Base-by-base conservation (phyloP, 2,329 filamentous ascomycete genomes). In the Fusarium azukiicola region DNA sequence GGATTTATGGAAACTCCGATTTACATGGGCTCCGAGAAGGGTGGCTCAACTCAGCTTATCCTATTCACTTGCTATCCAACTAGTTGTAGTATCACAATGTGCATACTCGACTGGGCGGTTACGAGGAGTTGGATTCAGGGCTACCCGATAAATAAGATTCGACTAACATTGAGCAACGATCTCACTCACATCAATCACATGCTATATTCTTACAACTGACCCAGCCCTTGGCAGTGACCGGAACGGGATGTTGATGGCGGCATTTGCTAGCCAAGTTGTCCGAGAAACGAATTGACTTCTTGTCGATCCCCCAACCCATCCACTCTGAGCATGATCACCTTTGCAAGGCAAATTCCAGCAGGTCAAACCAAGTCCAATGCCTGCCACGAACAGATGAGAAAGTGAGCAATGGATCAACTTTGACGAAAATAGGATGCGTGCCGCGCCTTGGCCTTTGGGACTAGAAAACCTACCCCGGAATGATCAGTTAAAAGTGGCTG, bases 1-100 rank as follows among this genome's bases (percentile, higher is more conserved):
- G 54, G 54, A 61, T 61, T 61, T 40, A 61, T 21, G 54, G 40
- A 61, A 61, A 61, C 13, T 61, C 54, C 54, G 54, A 36, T 21
- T 61, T 23, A 23, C 3, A n/a, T 12, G 3, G 36, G 54, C 40
- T 23, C 21, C 10, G 40, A 12, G 13, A 12, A 61, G 54, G 54
- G 54, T 61, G 54, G 36, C 36, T 61, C 21, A 40, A 23, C 54
- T 40, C 7, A 23, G 9, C 14, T 23, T 9, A 23, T 61, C 14
- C 9, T 10, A 16, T 40, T 58, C 32, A 40, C 19, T 36, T n/a
- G 19, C 10, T n/a, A 19, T 44, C 13, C 42, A 44, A 44, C 42
- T 14, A 44, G 42, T 44, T 32, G 16, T n/a, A 4, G 27, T 32
- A 32, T 32, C 27, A 32, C 27, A 32, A 32, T 32, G 27, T 32